Base-by-base conservation (phyloP, 2,329 filamentous ascomycete species). In the Neopestalotiopsis rosae region DNA sequence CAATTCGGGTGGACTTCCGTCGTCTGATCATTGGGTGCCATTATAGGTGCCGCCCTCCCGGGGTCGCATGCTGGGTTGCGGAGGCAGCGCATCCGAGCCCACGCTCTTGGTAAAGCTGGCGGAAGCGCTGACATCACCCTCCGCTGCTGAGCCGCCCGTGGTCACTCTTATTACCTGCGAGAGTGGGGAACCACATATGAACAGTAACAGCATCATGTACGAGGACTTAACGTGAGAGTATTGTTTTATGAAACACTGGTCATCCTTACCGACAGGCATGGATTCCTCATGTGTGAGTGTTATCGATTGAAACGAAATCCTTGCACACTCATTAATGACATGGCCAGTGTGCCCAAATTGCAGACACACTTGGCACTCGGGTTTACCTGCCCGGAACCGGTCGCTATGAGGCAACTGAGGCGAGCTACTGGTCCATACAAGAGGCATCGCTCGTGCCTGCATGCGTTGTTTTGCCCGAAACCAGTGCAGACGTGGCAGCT, bases 361-460 rank as follows among this genome's bases (percentile, higher is more conserved):
- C 63, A 28, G 38, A n/a, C 17, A 40, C 24, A 4, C 59, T 68
- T 10, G 69, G 62, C 13, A 42, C 20, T 42, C 49, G 45, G 17
- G 69, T 70, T 17, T 68, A 32, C 45, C 57, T 61, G 14, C 52
- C 63, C 3, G 69, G 67, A 5, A 67, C 67, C 2, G 30, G 40
- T 52, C 52, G 45, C 12, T 70, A 69, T 59, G 67, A 69, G 32
- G 32, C 32, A 9, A 70, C 64, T 14, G 49, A 67, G 56, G 9
- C 65, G 52, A 69, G 65, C 28, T 69, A 69, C 59, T 69, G 69
- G 67, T 71, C 67, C 2, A 69, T 34, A 4, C 67, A 71, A 34
- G 67, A 70, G 34, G 69, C 69, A 6, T 12, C 13, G 5, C 38
- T 70, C 17, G 52, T 56, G 17, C 69, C 69, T 7, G 65, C 65